Percentiles rank a stretch among this genome's conserved stretches.
phyloP scores from a whole-genome alignment of 2,329 filamentous ascomycete species.

The Phialemoniopsis sp. region DNA sequence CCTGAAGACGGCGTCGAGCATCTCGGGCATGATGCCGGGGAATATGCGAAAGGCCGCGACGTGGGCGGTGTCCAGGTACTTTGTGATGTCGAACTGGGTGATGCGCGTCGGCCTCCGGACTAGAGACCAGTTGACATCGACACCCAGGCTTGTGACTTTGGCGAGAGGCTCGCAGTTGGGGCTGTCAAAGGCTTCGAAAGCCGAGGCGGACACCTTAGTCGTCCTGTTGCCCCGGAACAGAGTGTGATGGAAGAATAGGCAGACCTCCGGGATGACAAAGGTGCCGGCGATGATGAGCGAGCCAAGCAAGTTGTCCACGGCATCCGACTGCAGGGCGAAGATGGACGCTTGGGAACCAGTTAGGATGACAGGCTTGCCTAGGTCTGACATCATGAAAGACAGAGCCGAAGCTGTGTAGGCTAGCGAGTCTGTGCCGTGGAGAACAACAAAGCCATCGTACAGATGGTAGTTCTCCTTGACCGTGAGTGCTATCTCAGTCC shows the following conservation, averaged over 20 bases:
- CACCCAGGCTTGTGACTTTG: conserved; percentile 74
- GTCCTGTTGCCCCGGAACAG: conserved; percentile 85
- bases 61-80: conserved; percentile 77
- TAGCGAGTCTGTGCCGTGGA: conserved; percentile 87
- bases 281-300: conserved; percentile 88
- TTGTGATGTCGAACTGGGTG: conserved; percentile 69
- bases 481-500: conserved; percentile 78
- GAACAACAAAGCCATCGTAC: conserved; percentile 86
- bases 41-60: conserved; percentile 88
- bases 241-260: conserved; percentile 89
- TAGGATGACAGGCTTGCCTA: conserved; percentile 87
- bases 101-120: conserved; percentile 72
- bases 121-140: conserved; percentile 76
- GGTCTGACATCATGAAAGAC: conserved; percentile 87
- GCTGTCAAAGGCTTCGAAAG: conserved; percentile 82
- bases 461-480: conserved; percentile 81
- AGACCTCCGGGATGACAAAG: conserved; percentile 89
- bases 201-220: conserved; percentile 82
- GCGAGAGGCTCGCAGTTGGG: conserved; percentile 84
- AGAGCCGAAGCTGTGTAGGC: conserved; percentile 87
- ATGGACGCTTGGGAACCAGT: conserved; percentile 84
- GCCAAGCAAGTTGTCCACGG: conserved; percentile 83
- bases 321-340: conserved; percentile 86
- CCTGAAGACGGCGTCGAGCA: conserved; percentile 80
- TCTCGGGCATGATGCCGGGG: conserved; percentile 88